Percentiles rank a stretch among this genome's conserved stretches.
These are phyloP conservation scores for Jimgerdemannia flammicorona DNA, from an alignment of 192 early-diverging fungal genomes.

Conservation along the genomic window DNA sequence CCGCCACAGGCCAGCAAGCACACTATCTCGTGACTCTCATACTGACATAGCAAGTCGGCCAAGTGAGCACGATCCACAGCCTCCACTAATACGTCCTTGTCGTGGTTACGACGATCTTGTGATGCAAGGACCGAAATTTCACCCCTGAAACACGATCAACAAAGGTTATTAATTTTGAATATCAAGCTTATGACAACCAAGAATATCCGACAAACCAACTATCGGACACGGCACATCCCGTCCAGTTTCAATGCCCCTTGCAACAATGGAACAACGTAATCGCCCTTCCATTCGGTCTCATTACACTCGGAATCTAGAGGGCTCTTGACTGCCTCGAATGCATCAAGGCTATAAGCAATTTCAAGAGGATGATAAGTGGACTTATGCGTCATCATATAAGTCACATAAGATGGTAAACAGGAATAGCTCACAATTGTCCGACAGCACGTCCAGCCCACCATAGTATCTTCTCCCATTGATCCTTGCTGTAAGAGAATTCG, in stretches of 20 bases:
- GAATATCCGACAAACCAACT: conserved; percentile 11
- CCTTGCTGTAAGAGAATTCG: background rate
- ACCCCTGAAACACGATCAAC: background rate
- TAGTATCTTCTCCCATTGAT: background rate
- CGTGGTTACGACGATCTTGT: conserved; percentile 1
- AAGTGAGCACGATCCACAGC: too few species aligned
- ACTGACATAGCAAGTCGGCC: too few species aligned
- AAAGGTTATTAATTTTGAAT: background rate
- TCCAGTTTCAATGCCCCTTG: conserved; percentile 18
- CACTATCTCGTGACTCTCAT: too few species aligned
- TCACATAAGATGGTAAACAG: background rate
- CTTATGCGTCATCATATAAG: background rate
- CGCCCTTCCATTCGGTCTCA: conserved; percentile 13
- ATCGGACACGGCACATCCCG: conserved; percentile 9
- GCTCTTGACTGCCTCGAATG: conserved; percentile 17
- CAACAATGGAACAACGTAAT: conserved; percentile 21
- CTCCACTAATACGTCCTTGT: conserved; percentile 16
- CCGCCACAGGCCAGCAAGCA: too few species aligned
- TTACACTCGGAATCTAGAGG: conserved; percentile 10
- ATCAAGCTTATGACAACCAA: background rate
- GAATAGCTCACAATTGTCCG: conserved; percentile 3
- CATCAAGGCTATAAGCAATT: conserved; percentile 9
- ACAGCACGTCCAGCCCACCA: background rate
- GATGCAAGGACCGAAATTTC: too few species aligned
- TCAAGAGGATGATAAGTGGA: background rate